Evolutionary conservation across 768 basidiomycete species (phyloP), one percentile per base, ranked within the genome.

Genomic region (Mycena albidolilacea): DNA sequence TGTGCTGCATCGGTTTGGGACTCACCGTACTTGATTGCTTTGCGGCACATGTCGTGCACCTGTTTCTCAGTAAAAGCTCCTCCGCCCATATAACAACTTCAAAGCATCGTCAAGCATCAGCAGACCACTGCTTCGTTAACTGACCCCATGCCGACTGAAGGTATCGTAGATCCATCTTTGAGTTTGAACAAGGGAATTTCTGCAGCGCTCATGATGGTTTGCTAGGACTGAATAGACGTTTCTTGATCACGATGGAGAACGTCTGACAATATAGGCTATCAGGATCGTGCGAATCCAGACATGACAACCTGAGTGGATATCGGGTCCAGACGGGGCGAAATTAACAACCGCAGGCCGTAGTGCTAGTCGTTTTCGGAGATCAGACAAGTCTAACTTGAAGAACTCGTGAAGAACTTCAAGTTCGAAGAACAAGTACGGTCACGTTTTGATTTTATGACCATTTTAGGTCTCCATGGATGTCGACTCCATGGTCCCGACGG

Each of bases 91-190:
- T 70, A 69, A 17, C 75, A 70, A 10, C 65, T 63, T 54, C 23
- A 14, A n/a, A 19, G 14, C 6, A 10, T 14, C 14, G 21, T 62
- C 8, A 50, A 41, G 21, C 7, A 30, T 23, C 50, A 60, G 30
- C 9, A 11, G 8, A 3, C 1, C 35, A 7, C 2, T 41, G 39
- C 10, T 46, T 14, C 6, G 46, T n/a, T 30, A 5, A 64, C 73
- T 70, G 67, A 82, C 81, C 82, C 82, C 62, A 83, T 72, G 10
- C 82, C 82, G 50, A 83, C 74, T 19, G 80, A 76, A 57, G 82
- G 83, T 14, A 83, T 82, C 23, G 65, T 77, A 21, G 76, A 54
- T 19, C 81, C 81, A 70, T 81, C 71, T 54, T 82, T 82, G 65
- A 83, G 73, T 11, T 64, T 71, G 61, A 82, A 81, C 10, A 61